Percentiles rank a stretch among this genome's conserved stretches.
Evolutionary conservation across 1,284 basidiomycete genomes (phyloP).

Genomic region (Taiwanofungus camphoratus): DNA sequence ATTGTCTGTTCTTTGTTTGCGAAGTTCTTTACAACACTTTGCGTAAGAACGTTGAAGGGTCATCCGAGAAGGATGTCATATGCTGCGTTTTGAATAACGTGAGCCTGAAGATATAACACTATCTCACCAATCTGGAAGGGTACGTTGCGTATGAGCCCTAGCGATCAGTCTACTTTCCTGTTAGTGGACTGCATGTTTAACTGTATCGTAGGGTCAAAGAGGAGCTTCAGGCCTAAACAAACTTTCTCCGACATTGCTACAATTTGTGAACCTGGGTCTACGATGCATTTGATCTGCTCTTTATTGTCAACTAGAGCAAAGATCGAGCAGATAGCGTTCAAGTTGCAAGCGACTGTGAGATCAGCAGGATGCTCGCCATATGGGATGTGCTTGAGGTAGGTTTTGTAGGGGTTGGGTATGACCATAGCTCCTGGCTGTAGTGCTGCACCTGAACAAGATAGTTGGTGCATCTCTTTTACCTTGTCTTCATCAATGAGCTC

Average conservation of each 20-base stretch:
- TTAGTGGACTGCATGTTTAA: slow-evolving; percentile 23
- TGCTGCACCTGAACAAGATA: background rate
- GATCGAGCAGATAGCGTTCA: slow-evolving; percentile 4
- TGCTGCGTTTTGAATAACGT: slow-evolving; percentile 22
- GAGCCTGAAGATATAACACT: slow-evolving; percentile 17
- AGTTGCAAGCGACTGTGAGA: slow-evolving; percentile 6
- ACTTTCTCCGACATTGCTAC: slow-evolving; percentile 20
- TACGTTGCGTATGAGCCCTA: slow-evolving; percentile 19
- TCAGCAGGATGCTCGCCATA: background rate
- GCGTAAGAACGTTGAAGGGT: slow-evolving; percentile 29
- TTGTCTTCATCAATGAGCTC: background rate
- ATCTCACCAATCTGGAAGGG: slow-evolving; percentile 7
- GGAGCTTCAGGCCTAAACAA: slow-evolving; percentile 10
- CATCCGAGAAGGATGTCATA: slow-evolving; percentile 29
- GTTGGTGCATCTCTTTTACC: background rate
- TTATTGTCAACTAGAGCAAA: slow-evolving; percentile 8
- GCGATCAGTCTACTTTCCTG: slow-evolving; percentile 15
- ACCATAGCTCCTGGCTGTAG: background rate
- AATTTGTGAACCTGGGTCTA: slow-evolving; percentile 20
- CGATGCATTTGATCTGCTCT: slow-evolving; percentile 15
- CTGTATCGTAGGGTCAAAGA: slow-evolving; percentile 14
- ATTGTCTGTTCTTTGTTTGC: slow-evolving; percentile 19
- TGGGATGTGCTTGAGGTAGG: slow-evolving; percentile 3
- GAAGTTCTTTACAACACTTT: slow-evolving; percentile 19
- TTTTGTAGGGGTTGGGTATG: slow-evolving; percentile 7